phyloP scores from a whole-genome alignment of 768 basidiomycete genomes.

The Dacryopinax primogenitus region DNA sequence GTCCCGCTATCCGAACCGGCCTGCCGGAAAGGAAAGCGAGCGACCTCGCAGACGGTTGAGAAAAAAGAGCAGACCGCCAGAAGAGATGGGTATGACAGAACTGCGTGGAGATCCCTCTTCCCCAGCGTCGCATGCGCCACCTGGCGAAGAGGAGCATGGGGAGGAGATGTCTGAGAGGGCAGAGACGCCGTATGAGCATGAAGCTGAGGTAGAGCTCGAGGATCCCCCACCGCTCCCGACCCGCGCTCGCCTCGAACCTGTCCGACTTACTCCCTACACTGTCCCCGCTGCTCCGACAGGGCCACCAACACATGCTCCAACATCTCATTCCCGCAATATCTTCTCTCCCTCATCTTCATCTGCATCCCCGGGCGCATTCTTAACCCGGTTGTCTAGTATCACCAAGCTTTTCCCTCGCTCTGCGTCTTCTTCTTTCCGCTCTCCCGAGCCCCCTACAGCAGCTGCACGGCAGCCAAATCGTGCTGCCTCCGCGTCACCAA shows the following conservation, averaged over 20 bases:
- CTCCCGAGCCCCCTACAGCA: background rate
- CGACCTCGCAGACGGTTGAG: background rate
- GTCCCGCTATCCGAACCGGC: background rate
- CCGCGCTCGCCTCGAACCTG: background rate
- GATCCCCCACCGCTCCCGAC: background rate
- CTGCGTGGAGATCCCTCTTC: background rate
- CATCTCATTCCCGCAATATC: background rate
- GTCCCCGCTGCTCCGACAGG: background rate
- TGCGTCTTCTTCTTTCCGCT: background rate
- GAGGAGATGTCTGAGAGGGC: background rate
- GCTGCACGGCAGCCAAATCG: background rate
- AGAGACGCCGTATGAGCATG: background rate
- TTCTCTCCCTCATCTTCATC: background rate
- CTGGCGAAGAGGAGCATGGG: background rate
- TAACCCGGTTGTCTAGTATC: background rate
- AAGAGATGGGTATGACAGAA: background rate
- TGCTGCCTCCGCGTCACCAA: background rate
- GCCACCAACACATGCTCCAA: background rate
- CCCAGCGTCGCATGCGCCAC: background rate
- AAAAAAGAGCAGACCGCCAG: background rate
- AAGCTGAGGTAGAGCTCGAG: background rate
- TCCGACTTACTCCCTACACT: background rate
- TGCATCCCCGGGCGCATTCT: background rate
- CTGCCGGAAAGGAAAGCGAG: background rate
- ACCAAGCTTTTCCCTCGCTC: slow-evolving; percentile 3